Evolutionary conservation across 225 moss, liverwort and hornwort genomes (phyloP), one percentile per base, ranked within the genome.

Genomic region (Anthoceros angustus): DNA sequence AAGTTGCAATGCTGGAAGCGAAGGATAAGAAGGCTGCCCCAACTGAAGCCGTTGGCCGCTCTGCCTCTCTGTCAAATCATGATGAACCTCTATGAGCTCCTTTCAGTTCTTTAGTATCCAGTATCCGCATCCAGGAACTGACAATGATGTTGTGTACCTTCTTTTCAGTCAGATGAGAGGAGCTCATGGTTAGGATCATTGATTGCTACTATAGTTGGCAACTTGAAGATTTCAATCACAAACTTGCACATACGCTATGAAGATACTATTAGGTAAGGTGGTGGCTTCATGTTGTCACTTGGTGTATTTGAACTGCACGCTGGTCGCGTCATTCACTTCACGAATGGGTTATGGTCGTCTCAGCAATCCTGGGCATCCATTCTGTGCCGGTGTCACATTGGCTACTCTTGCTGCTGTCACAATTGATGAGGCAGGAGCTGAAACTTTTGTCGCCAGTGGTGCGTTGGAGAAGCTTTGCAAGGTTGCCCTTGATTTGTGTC

Each of bases 181-280:
- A 94, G 83, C 72, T 81, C 90, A 66, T 94, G 94, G 94, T 79
- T 94, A 72, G 88, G 94, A 69, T 94, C 94, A 63, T 72, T 94
- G 63, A 85, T 94, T 67, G 94, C 90, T 40, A 94, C 94, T 43
- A 78, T 94, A 72, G 85, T 94, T 67, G 94, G 94, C 64, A 94
- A 94, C 68, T 76, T 94, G 66, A 94, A 94, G 76, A 90, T 94
- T 71, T 94, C 94, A 10, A 94, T 94, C 63, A 94, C 87, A 63
- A 94, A 94, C 78, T 72, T 94, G 68, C 94, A 94, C 70, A 88
- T 94, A 48, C 87, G 94, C 63, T 94, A 94, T 82, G 94, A 94
- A 72, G 94, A 94, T 75, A 73, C 73, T 49, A 48, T 90, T 69
- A 94, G 90, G 93, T 94, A 73, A 45, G 6, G 5, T 66, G 10